Evolutionary conservation across 352 stramenopile species (phyloP).

Genomic region (Pythium aquatile): DNA sequence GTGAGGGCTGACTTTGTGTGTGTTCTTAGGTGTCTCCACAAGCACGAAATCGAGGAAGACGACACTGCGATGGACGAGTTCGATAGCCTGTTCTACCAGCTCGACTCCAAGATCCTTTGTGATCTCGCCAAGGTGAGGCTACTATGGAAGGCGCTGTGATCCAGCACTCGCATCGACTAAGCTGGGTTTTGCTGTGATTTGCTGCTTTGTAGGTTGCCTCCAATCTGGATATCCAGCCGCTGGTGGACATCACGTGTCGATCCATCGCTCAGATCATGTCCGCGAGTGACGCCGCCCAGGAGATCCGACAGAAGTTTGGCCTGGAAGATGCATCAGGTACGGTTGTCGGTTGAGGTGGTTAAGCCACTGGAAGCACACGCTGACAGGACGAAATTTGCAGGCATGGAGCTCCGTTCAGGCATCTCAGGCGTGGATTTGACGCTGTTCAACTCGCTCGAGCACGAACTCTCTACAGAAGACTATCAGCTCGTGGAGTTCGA

Average conservation of each 20-base stretch:
- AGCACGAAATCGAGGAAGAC: slow-evolving; percentile 66
- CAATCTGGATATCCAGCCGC: slow-evolving; percentile 76
- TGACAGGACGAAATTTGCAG: neutral
- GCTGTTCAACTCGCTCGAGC: slow-evolving; percentile 75
- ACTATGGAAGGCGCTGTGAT: no score
- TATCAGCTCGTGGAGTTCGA: slow-evolving; percentile 82
- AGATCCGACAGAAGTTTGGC: slow-evolving; percentile 76
- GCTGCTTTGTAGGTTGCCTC: slow-evolving; percentile 45
- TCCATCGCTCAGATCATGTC: slow-evolving; percentile 87
- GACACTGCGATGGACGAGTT: slow-evolving; percentile 58
- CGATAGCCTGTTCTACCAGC: slow-evolving; percentile 64
- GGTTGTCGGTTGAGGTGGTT: neutral
- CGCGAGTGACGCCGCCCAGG: slow-evolving; percentile 67
- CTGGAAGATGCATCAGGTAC: slow-evolving; percentile 54
- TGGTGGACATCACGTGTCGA: slow-evolving; percentile 76
- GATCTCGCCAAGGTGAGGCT: slow-evolving; percentile 61
- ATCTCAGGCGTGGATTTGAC: slow-evolving; percentile 77
- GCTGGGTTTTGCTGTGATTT: neutral
- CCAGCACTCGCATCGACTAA: no score
- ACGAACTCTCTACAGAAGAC: slow-evolving; percentile 74
- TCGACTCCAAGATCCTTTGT: slow-evolving; percentile 78
- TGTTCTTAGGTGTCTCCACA: slow-evolving; percentile 63
- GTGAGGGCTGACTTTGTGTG: neutral
- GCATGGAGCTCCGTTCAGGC: slow-evolving; percentile 44
- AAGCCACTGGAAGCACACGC: no score